These are phyloP conservation scores for Clitocybe nebularis DNA, from an alignment of 1,284 basidiomycete species.

Conservation along the genomic window DNA sequence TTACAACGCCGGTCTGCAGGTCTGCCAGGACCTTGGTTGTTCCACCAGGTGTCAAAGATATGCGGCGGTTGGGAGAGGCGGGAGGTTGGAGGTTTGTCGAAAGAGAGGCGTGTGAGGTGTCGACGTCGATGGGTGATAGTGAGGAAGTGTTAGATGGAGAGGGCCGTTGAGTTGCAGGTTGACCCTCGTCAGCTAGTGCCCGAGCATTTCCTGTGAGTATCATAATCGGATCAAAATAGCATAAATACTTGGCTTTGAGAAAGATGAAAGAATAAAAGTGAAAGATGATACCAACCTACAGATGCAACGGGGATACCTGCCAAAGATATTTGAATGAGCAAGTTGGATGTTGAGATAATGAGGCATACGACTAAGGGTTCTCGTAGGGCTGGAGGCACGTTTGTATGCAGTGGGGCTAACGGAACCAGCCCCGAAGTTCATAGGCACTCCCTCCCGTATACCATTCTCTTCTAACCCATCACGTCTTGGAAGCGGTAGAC, in stretches of 20 bases:
- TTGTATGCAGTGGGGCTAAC: conserved; percentile 39
- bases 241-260: conserved; percentile 14
- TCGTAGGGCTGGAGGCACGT: conserved; percentile 66
- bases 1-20: conserved; percentile 76
- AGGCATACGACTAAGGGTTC: conserved; percentile 73
- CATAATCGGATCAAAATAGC: conserved; percentile 19
- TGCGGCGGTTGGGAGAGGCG: conserved; percentile 46
- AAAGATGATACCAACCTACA: conserved; percentile 53
- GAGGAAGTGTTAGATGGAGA: conserved; percentile 24
- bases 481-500: conserved; percentile 59
- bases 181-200: conserved; percentile 70
- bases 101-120: conserved; percentile 26
- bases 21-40: conserved; percentile 83
- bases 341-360: conserved; percentile 8
- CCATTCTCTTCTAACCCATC: conserved; percentile 47
- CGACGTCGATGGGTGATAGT: conserved; percentile 27
- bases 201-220: conserved; percentile 67
- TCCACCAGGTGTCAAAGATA: conserved; percentile 68
- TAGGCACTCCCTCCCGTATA: conserved; percentile 70
- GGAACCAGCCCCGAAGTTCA: conserved; percentile 41
- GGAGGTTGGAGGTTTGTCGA: conserved; percentile 30
- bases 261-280: conserved; percentile 15
- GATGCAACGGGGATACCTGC: conserved; percentile 77
- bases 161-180: conserved; percentile 29
- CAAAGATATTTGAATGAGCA: conserved; percentile 19